Conservation (phyloP, 2,329 filamentous ascomycete species). For the Ilyonectria destructans region DNA sequence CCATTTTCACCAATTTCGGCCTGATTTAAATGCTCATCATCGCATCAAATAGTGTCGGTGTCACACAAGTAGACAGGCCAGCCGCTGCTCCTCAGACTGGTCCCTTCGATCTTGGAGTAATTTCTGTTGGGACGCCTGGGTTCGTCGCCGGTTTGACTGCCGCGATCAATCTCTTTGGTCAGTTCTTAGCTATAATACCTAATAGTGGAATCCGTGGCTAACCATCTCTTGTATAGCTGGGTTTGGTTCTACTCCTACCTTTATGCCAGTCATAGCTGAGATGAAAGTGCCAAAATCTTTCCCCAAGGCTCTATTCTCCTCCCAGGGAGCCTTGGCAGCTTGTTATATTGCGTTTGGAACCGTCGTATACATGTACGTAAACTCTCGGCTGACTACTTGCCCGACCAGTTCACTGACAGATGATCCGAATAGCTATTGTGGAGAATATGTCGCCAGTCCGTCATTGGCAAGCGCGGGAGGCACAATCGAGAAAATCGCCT, state of each 20-base stretch:
- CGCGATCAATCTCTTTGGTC: conserved; percentile 47
- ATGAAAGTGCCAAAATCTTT: conserved; percentile 40
- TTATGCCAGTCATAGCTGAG: conserved; percentile 47
- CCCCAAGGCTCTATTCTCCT: conserved; percentile 38
- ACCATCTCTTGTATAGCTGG: conserved; percentile 29
- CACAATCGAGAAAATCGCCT: conserved; percentile 42
- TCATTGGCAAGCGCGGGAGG: conserved; percentile 56
- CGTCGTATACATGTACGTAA: conserved; percentile 41
- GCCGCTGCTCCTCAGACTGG: conserved; percentile 38
- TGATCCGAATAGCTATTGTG: conserved; percentile 54
- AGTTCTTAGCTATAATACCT: neutral
- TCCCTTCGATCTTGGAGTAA: conserved; percentile 52
- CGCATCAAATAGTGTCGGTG: conserved; percentile 41
- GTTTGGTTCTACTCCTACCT: conserved; percentile 42
- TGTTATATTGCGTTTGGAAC: conserved; percentile 39
- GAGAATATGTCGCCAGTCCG: conserved; percentile 61
- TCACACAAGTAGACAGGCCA: conserved; percentile 42
- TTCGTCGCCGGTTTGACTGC: conserved; percentile 47
- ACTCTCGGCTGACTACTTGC: too few species aligned
- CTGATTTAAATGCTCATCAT: neutral
- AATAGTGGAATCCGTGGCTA: neutral
- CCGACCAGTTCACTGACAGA: neutral
- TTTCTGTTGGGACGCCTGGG: conserved; percentile 40
- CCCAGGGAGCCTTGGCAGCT: conserved; percentile 29
- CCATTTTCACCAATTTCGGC: neutral